phyloP scores from a whole-genome alignment of 1,284 basidiomycete genomes.

The Rhizoctonia solani region DNA sequence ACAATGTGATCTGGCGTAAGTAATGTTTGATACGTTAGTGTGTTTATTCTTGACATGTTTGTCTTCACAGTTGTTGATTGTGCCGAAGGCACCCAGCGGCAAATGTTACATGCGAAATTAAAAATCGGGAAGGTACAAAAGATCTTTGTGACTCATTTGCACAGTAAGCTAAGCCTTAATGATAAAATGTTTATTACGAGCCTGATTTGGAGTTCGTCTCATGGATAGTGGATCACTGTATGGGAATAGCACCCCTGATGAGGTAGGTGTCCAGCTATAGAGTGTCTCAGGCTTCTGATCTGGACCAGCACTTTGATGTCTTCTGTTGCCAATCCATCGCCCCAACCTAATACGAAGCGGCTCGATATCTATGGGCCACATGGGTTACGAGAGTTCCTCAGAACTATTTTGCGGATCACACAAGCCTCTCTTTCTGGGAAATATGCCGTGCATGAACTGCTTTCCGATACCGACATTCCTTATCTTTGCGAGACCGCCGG shows the following conservation, averaged over 20 bases:
- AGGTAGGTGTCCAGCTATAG: conserved; percentile 51
- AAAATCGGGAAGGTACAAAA: conserved; percentile 64
- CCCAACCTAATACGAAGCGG: conserved; percentile 50
- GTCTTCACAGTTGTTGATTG: conserved; percentile 72
- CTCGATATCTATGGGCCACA: conserved; percentile 84
- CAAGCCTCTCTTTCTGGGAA: conserved; percentile 64
- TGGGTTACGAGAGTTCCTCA: conserved; percentile 78
- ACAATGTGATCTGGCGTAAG: conserved; percentile 68
- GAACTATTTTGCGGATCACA: conserved; percentile 73
- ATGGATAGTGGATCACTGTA: conserved; percentile 75
- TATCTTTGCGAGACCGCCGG: conserved; percentile 56
- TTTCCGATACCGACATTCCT: conserved; percentile 57
- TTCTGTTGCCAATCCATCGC: conserved; percentile 12
- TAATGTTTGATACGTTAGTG: conserved; percentile 29
- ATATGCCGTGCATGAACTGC: conserved; percentile 82
- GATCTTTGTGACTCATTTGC: conserved; percentile 90
- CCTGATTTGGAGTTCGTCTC: conserved; percentile 27
- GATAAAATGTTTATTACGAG: background rate
- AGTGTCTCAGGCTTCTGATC: conserved; percentile 30
- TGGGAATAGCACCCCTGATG: conserved; percentile 78
- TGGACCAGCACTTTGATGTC: conserved; percentile 27
- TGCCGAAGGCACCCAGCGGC: conserved; percentile 85
- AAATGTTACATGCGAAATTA: conserved; percentile 67
- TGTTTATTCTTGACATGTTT: background rate
- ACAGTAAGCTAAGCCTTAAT: conserved; percentile 54